phyloP scores from a whole-genome alignment of 2,329 filamentous ascomycete genomes.

The Cladophialophora yegresii region DNA sequence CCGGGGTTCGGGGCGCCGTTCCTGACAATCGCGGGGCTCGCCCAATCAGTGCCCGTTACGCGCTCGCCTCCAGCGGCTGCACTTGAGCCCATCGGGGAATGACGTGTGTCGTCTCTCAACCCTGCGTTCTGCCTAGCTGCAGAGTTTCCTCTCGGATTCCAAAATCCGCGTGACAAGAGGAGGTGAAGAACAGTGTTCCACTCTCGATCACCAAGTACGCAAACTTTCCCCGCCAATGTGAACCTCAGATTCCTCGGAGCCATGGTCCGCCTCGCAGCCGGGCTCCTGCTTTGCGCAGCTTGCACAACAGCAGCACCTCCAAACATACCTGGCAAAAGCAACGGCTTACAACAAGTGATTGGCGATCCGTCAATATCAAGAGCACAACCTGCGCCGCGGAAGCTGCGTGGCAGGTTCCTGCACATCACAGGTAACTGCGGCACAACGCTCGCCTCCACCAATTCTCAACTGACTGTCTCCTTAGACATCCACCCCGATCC shows the following conservation, averaged over 20 bases:
- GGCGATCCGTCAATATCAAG: constrained; percentile 6
- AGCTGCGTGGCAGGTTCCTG: constrained; percentile 73
- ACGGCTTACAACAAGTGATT: constrained; percentile 16
- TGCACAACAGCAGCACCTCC: constrained; percentile 30
- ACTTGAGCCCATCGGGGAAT: not conserved
- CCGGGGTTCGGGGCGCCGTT: not conserved
- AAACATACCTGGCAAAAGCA: constrained; percentile 8
- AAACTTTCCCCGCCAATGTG: not conserved
- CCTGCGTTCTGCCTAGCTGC: not conserved
- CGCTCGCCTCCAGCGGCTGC: constrained; percentile 1
- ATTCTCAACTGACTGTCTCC: constrained; percentile 24
- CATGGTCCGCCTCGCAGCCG: constrained; percentile 33
- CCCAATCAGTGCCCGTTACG: not conserved
- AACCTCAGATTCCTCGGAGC: not conserved
- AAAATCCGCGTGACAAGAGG: not conserved
- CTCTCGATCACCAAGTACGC: not conserved
- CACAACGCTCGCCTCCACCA: not conserved
- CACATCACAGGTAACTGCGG: constrained; percentile 73
- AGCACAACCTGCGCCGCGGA: constrained; percentile 23
- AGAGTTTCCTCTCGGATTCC: not conserved
- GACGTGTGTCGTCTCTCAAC: not conserved
- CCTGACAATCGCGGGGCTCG: constrained; percentile 9
- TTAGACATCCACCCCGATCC: constrained; percentile 91
- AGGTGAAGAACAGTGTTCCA: not conserved
- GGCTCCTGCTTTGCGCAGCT: constrained; percentile 34